Base-by-base conservation (phyloP, 352 stramenopile species). In the Phytopythium montanum region DNA sequence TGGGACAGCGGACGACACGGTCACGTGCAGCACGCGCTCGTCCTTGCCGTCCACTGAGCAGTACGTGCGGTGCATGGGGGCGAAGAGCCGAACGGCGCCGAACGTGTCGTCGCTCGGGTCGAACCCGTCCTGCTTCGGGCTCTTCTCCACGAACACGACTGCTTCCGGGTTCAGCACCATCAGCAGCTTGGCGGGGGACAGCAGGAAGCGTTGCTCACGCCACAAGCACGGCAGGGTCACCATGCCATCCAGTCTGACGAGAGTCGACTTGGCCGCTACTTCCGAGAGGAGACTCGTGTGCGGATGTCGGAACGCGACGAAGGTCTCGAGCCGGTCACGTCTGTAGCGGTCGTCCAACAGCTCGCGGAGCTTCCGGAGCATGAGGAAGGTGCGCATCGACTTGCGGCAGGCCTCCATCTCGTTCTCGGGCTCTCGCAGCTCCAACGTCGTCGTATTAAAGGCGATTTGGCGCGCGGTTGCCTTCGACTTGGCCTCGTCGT, bases 121-220 rank as follows among this genome's bases (percentile, higher is more conserved):
- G 12, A 39, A 23, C 7, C 41, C 38, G 36, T 13, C 12, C 31
- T 42, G 28, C 25, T 23, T 28, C 3, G 55, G 51, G 25, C 68
- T 63, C 28, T 66, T 76, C 65, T 92, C 82, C 14, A 87, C 75
- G 28, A 92, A 69, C 29, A 77, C 79, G 31, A 88, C 73, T n/a
- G 75, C 81, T 57, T 92, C 83, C 2, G 80, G 76, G 69, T 92
- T 92, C 26, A 92, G 62, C 53, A 88, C 70, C 80, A 92, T 79
- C 25, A 86, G 56, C 9, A 92, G 52, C 50, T 64, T 76, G 4
- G 80, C 79, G 1, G 83, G 79, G 13, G 76, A 76, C 21, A 83
- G 66, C 48, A 90, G 33, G 54, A 92, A 92, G 6, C 83, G 81
- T 54, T 92, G 83, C 52, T 92, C 83, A n/a, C 83, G 75, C 69